A percentile compares a stretch with the other conserved stretches of the same genome.
Evolutionary conservation across 331 rosid species (phyloP).

Genomic region (Dryas integrifolia): DNA sequence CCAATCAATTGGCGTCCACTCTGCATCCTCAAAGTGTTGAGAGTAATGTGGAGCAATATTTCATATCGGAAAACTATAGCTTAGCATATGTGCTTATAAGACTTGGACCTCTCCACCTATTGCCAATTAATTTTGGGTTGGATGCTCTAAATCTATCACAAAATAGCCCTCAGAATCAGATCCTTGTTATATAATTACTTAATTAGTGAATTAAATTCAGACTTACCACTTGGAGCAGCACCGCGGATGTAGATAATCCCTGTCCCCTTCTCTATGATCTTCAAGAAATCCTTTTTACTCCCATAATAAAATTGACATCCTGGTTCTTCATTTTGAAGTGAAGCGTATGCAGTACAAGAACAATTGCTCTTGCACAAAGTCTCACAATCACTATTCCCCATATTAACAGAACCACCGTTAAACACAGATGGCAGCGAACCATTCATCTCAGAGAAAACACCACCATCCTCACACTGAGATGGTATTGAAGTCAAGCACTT

Average conservation of each 20-base stretch:
- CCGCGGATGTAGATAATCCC: conserved; percentile 12
- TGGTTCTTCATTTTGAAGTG: neutral
- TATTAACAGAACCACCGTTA: neutral
- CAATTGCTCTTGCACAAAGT: conserved; percentile 17
- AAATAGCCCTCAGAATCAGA: too few species aligned
- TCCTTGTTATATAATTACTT: too few species aligned
- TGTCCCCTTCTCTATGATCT: neutral
- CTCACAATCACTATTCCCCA: conserved; percentile 11
- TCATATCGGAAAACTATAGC: too few species aligned
- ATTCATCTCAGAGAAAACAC: conserved; percentile 12
- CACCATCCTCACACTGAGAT: conserved; percentile 12
- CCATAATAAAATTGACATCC: conserved; percentile 10
- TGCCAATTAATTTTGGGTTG: too few species aligned
- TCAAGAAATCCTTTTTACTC: neutral
- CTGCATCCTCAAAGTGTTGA: too few species aligned
- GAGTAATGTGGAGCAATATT: too few species aligned
- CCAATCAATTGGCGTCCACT: too few species aligned
- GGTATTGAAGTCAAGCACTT: conserved; percentile 19
- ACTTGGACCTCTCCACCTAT: too few species aligned
- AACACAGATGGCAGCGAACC: conserved; percentile 5
- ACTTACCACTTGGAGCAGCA: conserved; percentile 8
- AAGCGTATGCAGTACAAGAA: conserved; percentile 20
- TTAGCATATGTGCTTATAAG: too few species aligned
- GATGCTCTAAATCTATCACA: too few species aligned
- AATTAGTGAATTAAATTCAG: too few species aligned